Conservation (phyloP, 352 stramenopile genomes). For the Phytophthora europaea region DNA sequence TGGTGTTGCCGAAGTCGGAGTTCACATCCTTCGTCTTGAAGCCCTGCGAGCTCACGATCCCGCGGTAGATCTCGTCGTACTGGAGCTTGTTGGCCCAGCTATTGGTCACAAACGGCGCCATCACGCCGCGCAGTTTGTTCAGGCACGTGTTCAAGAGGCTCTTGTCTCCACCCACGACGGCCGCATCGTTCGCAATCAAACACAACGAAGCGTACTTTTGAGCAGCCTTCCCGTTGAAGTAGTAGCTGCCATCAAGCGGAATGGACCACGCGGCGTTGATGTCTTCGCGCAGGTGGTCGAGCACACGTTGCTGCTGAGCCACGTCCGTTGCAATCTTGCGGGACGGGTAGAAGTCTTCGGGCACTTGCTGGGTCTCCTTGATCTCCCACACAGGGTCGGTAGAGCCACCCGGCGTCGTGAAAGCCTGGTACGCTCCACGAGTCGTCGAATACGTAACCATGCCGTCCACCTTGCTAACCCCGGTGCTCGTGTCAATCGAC, state of each 20-base stretch:
- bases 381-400: constrained; percentile 50
- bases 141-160: constrained; percentile 53
- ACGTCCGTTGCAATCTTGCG: constrained; percentile 41
- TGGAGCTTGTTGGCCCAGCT: constrained; percentile 58
- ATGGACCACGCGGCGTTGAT: constrained; percentile 58
- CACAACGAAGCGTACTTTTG: constrained; percentile 74
- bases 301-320: constrained; percentile 47
- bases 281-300: constrained; percentile 53
- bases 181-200: constrained; percentile 61
- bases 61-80: constrained; percentile 67
- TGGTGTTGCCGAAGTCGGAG: constrained; percentile 77
- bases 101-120: constrained; percentile 61
- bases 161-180: constrained; percentile 49
- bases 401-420: constrained; percentile 38
- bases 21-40: constrained; percentile 67
- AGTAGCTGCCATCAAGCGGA: constrained; percentile 65
- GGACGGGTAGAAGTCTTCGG: constrained; percentile 59
- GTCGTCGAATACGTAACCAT: constrained; percentile 65
- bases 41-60: constrained; percentile 64
- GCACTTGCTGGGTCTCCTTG: constrained; percentile 49
- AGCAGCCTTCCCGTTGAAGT: constrained; percentile 72
- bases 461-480: constrained; percentile 41
- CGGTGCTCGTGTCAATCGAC: constrained; percentile 47
- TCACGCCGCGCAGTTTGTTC: constrained; percentile 46
- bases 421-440: constrained; percentile 57